Evolutionary conservation across 805 yeast species (phyloP), one percentile per base, ranked within the genome.

Genomic region (Cyberlindnera galapagoensis): DNA sequence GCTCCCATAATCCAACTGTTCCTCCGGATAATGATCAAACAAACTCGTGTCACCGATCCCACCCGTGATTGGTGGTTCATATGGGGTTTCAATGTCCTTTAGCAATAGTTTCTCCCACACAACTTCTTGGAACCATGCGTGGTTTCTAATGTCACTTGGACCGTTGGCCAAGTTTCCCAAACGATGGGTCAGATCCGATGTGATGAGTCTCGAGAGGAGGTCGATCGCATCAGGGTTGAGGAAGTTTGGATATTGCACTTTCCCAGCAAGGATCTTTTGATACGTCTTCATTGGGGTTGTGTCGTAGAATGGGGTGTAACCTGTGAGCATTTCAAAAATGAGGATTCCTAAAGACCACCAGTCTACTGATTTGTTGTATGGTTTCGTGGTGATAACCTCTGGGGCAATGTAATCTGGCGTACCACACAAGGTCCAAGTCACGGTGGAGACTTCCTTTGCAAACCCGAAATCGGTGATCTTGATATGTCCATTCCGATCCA

Each of bases 391-490:
- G 36, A 88, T 85, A 7, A 88, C 95, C 57, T 88, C 97, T 2
- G 97, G 97, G 1, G 97, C 97, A 47, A 88, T 86, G 62, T 88
- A 88, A 59, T 88, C 96, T 0, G 96, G 97, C 0, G 97, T 88
- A 18, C 94, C 94, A 64, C 97, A 88, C 40, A 88, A 66, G 0
- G 97, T 88, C 74, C 85, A 88, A 3, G 97, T 88, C 19, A 85
- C 94, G 43, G 86, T 87, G 24, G 79, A 78, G 16, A 88, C 97
- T 49, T 83, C 92, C 56, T 88, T 88, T 26, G 97, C 95, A 57
- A 88, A 87, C 1, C 97, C 97, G 56, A 88, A 88, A 58, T 88
- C 97, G 12, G 96, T 85, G 40, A 88, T 69, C 51, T 88, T 87
- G 47, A 88, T 76, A 59, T 88, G 96, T 3, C 97, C 97, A 44